Percentiles rank a stretch among this genome's conserved stretches.
Conservation (phyloP, 768 basidiomycete genomes). For the Lactarius akahatsu region DNA sequence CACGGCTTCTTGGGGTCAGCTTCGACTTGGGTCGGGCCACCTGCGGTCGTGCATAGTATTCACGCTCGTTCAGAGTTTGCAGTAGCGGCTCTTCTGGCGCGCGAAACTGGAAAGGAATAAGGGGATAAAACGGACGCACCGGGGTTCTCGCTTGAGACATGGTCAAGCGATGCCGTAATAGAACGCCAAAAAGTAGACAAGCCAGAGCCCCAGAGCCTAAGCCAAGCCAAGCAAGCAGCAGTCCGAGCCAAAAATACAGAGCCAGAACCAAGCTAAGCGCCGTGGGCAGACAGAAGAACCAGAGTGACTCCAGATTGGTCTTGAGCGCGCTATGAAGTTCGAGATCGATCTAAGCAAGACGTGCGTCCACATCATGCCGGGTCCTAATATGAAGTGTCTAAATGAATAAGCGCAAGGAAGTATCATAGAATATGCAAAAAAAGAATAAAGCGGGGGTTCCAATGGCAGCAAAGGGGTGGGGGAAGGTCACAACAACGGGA, state of each 20-base stretch:
- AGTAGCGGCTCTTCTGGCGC: neutral
- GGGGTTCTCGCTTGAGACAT: neutral
- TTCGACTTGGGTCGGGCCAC: neutral
- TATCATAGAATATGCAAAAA: too few relatives aligned
- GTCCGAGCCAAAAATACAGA: conserved; percentile 1
- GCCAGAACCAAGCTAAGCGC: conserved; percentile 12
- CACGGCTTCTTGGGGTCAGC: neutral
- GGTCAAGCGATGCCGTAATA: neutral
- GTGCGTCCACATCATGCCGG: too few relatives aligned
- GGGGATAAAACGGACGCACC: conserved; percentile 1
- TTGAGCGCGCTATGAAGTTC: too few relatives aligned
- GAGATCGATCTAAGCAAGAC: too few relatives aligned
- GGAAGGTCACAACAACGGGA: neutral
- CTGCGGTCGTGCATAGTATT: neutral
- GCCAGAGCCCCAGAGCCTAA: neutral
- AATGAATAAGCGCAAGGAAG: too few relatives aligned
- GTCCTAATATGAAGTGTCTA: too few relatives aligned
- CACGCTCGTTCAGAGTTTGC: neutral
- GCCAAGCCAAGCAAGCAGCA: neutral
- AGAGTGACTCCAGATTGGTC: conserved; percentile 10
- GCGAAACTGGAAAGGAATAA: neutral
- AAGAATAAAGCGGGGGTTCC: too few relatives aligned
- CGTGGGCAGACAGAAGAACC: conserved; percentile 5
- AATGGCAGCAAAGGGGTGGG: too few relatives aligned
- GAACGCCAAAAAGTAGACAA: neutral